Base-by-base conservation (phyloP, 2,329 filamentous ascomycete genomes). In the Didymella pinodella region DNA sequence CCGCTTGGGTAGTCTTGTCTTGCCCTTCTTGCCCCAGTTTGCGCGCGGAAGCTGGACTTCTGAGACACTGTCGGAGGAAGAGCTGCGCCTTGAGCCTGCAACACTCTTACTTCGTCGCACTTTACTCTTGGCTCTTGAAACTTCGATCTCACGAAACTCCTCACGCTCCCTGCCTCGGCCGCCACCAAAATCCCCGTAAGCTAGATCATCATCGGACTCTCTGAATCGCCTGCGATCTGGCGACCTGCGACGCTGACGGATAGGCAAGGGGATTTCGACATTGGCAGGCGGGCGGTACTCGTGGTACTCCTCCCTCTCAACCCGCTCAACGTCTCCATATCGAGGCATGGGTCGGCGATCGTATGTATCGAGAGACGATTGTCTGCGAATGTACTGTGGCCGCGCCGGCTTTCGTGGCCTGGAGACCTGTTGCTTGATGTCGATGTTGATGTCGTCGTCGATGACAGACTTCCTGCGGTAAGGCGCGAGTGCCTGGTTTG, bases 331-430 rank as follows among this genome's bases (percentile, higher is more conserved):
- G 36, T 89, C 83, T 53, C 81, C 82, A 61, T 84, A 83, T 44
- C 85, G 82, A 31, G 83, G 82, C 54, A 83, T 68, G 1, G 91
- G 89, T 28, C 87, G 87, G 48, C 93, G 88, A 77, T 97, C 93
- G 73, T 92, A 97, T 0, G 91, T 96, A 75, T 97, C 93, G 38
- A 97, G 83, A 51, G 92, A 96, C 14, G 92, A 96, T 75, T 96
- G 93, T 43, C 93, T 87, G 57, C 93, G 86, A 49, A 95, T 72
- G 63, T 93, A 83, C 29, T 83, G 82, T 2, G 92, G 93, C 45
- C 90, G 84, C 32, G 84, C 83, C 45, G 81, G 80, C 43, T 82
- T 78, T 53, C 82, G 78, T 2, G 84, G 85, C 46, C 60, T 56
- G 14, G 60, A 54, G 45, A 68, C 67, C 32, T 70, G 64, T 34